Base-by-base conservation (phyloP, 805 yeast species). In the Hagleromyces aurorensis region DNA sequence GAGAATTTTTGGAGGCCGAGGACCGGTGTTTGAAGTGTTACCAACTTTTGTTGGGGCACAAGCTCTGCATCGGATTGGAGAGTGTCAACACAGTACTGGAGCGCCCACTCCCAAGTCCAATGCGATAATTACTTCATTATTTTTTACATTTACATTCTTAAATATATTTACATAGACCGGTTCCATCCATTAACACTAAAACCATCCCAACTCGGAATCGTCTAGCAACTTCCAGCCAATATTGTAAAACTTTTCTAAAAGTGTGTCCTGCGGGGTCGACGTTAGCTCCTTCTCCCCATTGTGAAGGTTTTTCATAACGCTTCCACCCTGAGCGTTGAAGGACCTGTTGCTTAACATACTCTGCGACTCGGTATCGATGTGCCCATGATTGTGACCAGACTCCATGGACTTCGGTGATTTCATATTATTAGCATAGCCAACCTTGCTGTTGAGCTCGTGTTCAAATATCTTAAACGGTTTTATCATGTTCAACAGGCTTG, bases 201-300 rank as follows among this genome's bases (percentile, higher is more conserved):
- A 38, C 60, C 60, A 55, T 5, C 60, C 60, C 13, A 55, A 25
- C 27, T 53, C 60, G 7, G 50, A 38, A 24, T 48, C 55, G 28
- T 52, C 56, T 1, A 53, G 29, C 7, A 55, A 29, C 27, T 44
- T 42, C 59, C 58, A 55, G 10, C 54, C 57, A 11, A 39, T 37
- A 16, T 40, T 32, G 14, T 48, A 36, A 20, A 53, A 41, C 10
- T 35, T 27, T 9, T 34, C 23, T 8, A 44, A 23, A 17, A 10
- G n/a, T 23, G 25, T 13, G 25, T 23, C 9, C 9, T 13, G 4
- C 12, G 16, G 17, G 18, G 7, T 7, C 16, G 25, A 13, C 25
- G 10, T 23, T 23, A 16, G 10, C 17, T 17, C n/a, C n/a, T n/a
- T n/a, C n/a, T n/a, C n/a, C n/a, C n/a, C n/a, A n/a, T n/a, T n/a